Percentiles rank a stretch among this genome's conserved stretches.
phyloP scores from a whole-genome alignment of 192 early-diverging fungal species.

The Linnemannia schmuckeri region DNA sequence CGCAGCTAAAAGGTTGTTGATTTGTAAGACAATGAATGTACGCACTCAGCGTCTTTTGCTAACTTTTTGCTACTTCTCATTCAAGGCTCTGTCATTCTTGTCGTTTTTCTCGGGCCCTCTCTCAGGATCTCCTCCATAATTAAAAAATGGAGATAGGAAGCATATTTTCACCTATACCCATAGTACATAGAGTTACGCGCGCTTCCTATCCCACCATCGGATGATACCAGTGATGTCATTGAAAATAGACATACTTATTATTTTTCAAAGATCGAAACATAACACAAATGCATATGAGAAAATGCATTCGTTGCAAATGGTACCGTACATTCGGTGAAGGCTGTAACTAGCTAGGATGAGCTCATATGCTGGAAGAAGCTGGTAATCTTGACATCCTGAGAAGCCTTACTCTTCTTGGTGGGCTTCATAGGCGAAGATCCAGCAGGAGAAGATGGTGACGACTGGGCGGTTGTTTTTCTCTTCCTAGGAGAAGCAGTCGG shows the following conservation, averaged over 20 bases:
- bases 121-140: constrained; percentile 27
- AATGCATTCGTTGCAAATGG: not conserved
- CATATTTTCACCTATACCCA: not conserved
- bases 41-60: not conserved
- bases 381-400: constrained; percentile 42
- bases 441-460: not conserved
- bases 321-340: not conserved
- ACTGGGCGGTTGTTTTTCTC: not conserved
- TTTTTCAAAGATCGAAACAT: not conserved
- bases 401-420: constrained; percentile 21
- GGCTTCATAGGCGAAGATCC: not conserved
- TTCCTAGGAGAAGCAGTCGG: constrained; percentile 4
- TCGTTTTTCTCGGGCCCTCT: constrained; percentile 29
- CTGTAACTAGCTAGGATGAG: not conserved
- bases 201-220: not conserved
- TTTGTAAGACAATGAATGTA: not conserved
- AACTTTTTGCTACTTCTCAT: not conserved
- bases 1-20: not conserved
- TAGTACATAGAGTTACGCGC: not conserved
- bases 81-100: constrained; percentile 20
- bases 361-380: constrained; percentile 34
- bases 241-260: not conserved
- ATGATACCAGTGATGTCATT: not conserved
- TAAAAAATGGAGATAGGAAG: not conserved
- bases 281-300: not conserved